Conservation (phyloP, 139 green algal species). For the Mesostigma viride region DNA sequence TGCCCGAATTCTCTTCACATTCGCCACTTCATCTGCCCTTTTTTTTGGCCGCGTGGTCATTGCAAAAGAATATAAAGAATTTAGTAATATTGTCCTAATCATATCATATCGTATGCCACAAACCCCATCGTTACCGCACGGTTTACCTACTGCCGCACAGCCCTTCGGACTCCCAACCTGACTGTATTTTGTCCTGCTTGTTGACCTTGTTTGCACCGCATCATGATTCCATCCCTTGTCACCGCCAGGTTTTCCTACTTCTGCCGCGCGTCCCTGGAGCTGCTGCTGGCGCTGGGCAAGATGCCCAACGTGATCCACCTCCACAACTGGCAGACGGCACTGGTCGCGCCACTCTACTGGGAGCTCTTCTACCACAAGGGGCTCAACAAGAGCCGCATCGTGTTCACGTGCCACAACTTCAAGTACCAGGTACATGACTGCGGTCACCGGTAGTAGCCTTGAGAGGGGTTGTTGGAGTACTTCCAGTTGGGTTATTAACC, state of each 20-base stretch:
- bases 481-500: too few species aligned
- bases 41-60: too few species aligned
- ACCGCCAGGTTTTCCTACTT: conserved; percentile 42
- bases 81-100: neutral
- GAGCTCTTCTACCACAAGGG: conserved; percentile 18
- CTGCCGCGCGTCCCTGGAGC: conserved; percentile 67
- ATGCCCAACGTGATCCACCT: conserved; percentile 84
- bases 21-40: too few species aligned
- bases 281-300: conserved; percentile 53
- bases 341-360: conserved; percentile 34
- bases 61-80: neutral
- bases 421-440: conserved; percentile 26
- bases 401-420: conserved; percentile 29
- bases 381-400: conserved; percentile 15
- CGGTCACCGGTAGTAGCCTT: too few species aligned
- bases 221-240: neutral
- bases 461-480: too few species aligned
- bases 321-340: conserved; percentile 80
- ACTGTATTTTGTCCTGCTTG: neutral
- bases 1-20: too few species aligned
- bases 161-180: neutral
- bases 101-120: neutral
- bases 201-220: neutral
- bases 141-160: neutral
- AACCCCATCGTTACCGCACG: neutral